Evolutionary conservation across 148 eudicot genomes (phyloP).

Genomic region (Nyssa sinensis): DNA sequence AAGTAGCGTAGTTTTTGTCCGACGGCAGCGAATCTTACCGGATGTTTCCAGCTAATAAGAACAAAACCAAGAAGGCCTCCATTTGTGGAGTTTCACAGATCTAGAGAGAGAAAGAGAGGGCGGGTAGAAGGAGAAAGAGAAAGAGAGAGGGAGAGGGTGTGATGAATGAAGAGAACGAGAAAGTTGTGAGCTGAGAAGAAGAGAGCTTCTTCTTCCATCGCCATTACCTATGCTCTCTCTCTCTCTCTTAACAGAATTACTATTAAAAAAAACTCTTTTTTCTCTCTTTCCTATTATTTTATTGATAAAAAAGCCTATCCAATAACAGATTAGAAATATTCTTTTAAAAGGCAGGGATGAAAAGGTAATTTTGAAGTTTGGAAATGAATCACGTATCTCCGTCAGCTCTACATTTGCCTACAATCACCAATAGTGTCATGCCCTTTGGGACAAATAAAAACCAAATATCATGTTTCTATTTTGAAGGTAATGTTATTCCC

Average conservation of each 20-base stretch:
- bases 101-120: conserved; percentile 25
- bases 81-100: conserved; percentile 17
- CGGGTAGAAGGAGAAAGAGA: background rate
- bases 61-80: conserved; percentile 9
- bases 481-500: no score
- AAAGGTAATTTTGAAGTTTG: background rate
- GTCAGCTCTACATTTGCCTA: background rate
- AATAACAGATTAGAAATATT: background rate
- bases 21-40: conserved; percentile 7
- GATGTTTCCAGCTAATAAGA: background rate
- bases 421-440: background rate
- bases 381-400: background rate
- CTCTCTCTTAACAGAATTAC: conserved; percentile 16
- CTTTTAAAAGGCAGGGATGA: background rate
- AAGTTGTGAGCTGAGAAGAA: conserved; percentile 17
- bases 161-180: conserved; percentile 5
- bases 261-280: conserved; percentile 2
- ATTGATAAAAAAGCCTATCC: background rate
- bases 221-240: conserved; percentile 53
- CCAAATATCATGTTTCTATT: no score
- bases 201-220: conserved; percentile 28
- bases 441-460: no score
- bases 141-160: conserved; percentile 9
- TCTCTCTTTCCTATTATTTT: conserved; percentile 5
- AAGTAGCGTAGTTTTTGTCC: background rate